These are phyloP conservation scores for Carex arenaria DNA, from an alignment of 202 grass and related monocot genomes.

Conservation along the genomic window DNA sequence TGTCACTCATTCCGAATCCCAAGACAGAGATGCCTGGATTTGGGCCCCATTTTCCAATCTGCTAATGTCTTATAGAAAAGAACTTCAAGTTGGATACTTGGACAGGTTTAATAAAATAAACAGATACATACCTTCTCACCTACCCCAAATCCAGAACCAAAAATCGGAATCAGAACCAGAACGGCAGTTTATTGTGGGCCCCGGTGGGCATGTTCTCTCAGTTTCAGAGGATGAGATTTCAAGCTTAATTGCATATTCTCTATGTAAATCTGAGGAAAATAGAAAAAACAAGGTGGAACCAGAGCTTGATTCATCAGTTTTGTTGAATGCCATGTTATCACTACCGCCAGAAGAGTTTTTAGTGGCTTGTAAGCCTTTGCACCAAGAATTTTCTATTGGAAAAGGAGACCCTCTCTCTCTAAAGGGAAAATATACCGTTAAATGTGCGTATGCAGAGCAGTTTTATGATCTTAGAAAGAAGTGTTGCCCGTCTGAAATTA, in stretches of 20 bases:
- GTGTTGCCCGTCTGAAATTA: conserved; percentile 82
- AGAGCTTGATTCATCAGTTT: conserved; percentile 41
- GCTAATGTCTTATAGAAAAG: conserved; percentile 58
- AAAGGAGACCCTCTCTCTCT: conserved; percentile 36
- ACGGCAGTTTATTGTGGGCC: conserved; percentile 52
- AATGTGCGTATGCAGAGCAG: conserved; percentile 77
- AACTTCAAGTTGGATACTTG: conserved; percentile 51
- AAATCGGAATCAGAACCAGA: conserved; percentile 19
- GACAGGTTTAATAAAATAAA: conserved; percentile 72
- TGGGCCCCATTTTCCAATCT: conserved; percentile 59
- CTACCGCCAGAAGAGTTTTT: conserved; percentile 55
- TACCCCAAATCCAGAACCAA: conserved; percentile 26
- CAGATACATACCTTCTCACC: conserved; percentile 38
- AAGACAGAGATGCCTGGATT: conserved; percentile 41
- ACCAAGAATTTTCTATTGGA: conserved; percentile 60
- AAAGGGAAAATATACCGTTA: conserved; percentile 78
- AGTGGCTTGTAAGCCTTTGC: conserved; percentile 53
- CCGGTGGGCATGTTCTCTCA: conserved; percentile 51
- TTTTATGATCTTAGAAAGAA: conserved; percentile 80
- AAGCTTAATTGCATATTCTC: conserved; percentile 70
- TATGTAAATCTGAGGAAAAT: conserved; percentile 61
- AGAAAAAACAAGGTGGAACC: conserved; percentile 30
- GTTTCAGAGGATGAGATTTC: conserved; percentile 68
- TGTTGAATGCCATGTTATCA: conserved; percentile 36
- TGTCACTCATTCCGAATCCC: neutral